These are phyloP conservation scores for Gilbertella persicaria DNA, from an alignment of 371 early-diverging fungal species.

Conservation along the genomic window DNA sequence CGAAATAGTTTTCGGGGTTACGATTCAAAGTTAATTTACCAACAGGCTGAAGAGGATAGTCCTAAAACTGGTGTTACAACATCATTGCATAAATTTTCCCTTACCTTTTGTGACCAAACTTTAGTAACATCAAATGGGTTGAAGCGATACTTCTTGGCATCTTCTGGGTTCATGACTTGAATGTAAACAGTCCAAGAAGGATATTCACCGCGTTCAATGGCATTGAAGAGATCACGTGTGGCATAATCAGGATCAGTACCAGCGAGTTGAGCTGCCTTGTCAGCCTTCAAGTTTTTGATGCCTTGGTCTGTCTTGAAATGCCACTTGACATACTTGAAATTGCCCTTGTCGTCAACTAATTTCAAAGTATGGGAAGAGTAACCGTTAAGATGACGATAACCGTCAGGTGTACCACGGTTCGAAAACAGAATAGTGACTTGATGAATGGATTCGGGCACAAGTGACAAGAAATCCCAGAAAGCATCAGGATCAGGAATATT, in stretches of 20 bases:
- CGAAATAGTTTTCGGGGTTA: constrained; percentile 78
- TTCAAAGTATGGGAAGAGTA: constrained; percentile 77
- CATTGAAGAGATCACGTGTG: constrained; percentile 70
- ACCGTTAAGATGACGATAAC: constrained; percentile 80
- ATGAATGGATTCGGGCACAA: constrained; percentile 76
- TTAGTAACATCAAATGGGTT: constrained; percentile 86
- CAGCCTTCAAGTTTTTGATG: constrained; percentile 66
- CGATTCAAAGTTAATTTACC: constrained; percentile 73
- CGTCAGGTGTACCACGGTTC: constrained; percentile 79
- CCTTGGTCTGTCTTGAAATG: constrained; percentile 84
- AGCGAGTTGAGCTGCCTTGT: constrained; percentile 61
- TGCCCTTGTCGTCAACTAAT: constrained; percentile 70
- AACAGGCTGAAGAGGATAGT: constrained; percentile 70
- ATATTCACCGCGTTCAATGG: constrained; percentile 70
- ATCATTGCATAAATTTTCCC: background rate
- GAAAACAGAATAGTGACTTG: constrained; percentile 77
- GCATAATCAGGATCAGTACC: constrained; percentile 73
- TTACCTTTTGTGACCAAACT: constrained; percentile 70
- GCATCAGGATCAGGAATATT: constrained; percentile 55
- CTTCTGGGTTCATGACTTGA: constrained; percentile 72
- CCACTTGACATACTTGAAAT: constrained; percentile 77
- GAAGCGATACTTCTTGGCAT: constrained; percentile 72
- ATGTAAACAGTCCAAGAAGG: constrained; percentile 75
- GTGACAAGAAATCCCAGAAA: constrained; percentile 76
- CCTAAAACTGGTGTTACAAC: too few species aligned